Conservation (phyloP, 2,329 filamentous ascomycete genomes). For the Dactylellina cionopaga region DNA sequence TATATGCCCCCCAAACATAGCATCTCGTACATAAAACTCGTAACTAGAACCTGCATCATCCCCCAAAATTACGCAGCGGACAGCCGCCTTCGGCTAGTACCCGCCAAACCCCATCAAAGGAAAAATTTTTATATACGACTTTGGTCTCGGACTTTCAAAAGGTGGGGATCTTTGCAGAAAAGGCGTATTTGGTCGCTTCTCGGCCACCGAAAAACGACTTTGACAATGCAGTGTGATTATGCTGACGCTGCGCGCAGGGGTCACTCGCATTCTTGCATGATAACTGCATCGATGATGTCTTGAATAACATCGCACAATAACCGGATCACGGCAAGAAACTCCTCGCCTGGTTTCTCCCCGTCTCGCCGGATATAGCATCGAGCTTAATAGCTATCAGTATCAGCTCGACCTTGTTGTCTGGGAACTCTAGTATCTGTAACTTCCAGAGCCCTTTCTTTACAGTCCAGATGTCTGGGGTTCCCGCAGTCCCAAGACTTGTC, state of each 20-base stretch:
- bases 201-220: constrained; percentile 13
- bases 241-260: constrained; percentile 16
- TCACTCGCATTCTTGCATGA: constrained; percentile 38
- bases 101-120: constrained; percentile 9
- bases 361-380: constrained; percentile 40
- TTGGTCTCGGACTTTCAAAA: constrained; percentile 4
- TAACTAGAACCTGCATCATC: constrained; percentile 9
- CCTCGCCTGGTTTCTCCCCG: constrained; percentile 40
- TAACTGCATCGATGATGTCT: constrained; percentile 38
- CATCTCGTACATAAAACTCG: constrained; percentile 11
- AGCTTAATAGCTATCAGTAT: constrained; percentile 48
- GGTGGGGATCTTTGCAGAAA: constrained; percentile 22
- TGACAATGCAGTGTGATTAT: constrained; percentile 15
- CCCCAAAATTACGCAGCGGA: constrained; percentile 34
- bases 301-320: constrained; percentile 29
- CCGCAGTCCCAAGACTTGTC: constrained; percentile 31
- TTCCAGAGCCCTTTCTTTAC: constrained; percentile 49
- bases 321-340: constrained; percentile 49
- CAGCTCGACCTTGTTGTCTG: constrained; percentile 45
- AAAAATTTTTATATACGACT: constrained; percentile 34
- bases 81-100: constrained; percentile 50
- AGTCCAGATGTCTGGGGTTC: constrained; percentile 38
- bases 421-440: constrained; percentile 46
- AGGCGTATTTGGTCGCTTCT: constrained; percentile 13
- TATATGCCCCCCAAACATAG: constrained; percentile 19